Conservation (phyloP, 495 filamentous ascomycete genomes). For the Daldinia decipiens region DNA sequence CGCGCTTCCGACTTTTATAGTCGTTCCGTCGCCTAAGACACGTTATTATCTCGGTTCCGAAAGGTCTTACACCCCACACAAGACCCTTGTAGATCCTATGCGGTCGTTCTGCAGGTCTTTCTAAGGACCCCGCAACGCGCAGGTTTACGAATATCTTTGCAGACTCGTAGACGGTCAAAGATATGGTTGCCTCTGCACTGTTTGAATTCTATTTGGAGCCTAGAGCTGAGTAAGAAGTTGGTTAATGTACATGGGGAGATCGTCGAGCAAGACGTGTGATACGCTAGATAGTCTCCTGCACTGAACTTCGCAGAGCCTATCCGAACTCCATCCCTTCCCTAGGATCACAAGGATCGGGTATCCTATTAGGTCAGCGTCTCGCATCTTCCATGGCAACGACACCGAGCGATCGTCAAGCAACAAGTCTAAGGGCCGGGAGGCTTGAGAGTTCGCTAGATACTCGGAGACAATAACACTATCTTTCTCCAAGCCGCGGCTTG, state of each 20-base stretch:
- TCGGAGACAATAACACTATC: conserved; percentile 70
- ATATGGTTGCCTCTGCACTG: background rate
- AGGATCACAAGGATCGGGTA: conserved; percentile 85
- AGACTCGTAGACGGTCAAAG: background rate
- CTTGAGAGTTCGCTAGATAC: conserved; percentile 49
- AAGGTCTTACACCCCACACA: background rate
- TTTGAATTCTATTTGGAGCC: background rate
- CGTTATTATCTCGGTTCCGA: conserved; percentile 7
- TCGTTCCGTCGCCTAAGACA: background rate
- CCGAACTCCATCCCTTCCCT: conserved; percentile 76
- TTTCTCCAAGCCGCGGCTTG: conserved; percentile 60
- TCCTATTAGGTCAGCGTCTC: conserved; percentile 87
- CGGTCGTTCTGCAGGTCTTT: background rate
- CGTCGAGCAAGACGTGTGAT: conserved; percentile 41
- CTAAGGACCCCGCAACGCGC: background rate
- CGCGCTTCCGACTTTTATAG: conserved; percentile 23
- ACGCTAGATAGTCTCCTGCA: conserved; percentile 65
- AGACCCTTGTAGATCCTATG: background rate
- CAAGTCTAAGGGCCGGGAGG: conserved; percentile 58
- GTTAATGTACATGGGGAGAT: conserved; percentile 52
- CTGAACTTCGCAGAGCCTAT: conserved; percentile 76
- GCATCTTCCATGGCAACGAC: conserved; percentile 81
- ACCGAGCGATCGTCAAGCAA: conserved; percentile 78
- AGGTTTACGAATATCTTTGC: background rate
- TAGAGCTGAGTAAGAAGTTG: conserved; percentile 57